These are phyloP conservation scores for Curvularia eragrostidis DNA, from an alignment of 2,329 filamentous ascomycete genomes.

Conservation along the genomic window DNA sequence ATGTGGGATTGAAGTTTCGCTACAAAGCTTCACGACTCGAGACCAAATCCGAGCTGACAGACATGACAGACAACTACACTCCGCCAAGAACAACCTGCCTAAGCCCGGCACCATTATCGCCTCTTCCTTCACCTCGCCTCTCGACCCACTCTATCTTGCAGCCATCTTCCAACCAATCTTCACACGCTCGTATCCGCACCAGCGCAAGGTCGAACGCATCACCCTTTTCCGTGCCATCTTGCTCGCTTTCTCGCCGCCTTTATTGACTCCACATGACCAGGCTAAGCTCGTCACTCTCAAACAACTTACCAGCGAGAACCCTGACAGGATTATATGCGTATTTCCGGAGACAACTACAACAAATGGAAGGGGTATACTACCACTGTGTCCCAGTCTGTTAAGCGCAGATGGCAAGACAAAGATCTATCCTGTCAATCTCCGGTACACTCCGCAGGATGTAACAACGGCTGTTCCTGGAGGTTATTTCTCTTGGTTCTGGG, in stretches of 20 bases:
- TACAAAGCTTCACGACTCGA: neutral
- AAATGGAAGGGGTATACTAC: constrained; percentile 88
- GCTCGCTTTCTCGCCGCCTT: constrained; percentile 71
- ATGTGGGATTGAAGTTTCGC: neutral
- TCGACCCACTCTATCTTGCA: constrained; percentile 92
- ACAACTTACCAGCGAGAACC: constrained; percentile 69
- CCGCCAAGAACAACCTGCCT: constrained; percentile 68
- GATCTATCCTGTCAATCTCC: constrained; percentile 89
- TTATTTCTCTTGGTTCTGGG: constrained; percentile 81
- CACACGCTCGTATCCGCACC: constrained; percentile 80
- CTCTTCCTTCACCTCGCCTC: constrained; percentile 87
- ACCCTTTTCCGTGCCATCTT: constrained; percentile 77
- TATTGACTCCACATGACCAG: constrained; percentile 41
- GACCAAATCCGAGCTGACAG: constrained; percentile 6
- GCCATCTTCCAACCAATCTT: constrained; percentile 97
- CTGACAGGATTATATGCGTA: constrained; percentile 77
- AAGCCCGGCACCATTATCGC: constrained; percentile 82
- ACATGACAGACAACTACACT: constrained; percentile 25
- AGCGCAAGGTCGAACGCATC: constrained; percentile 75
- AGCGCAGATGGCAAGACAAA: constrained; percentile 70
- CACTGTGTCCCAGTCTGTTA: constrained; percentile 79
- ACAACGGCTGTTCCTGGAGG: constrained; percentile 85
- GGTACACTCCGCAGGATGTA: constrained; percentile 87
- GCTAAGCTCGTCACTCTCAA: constrained; percentile 48
- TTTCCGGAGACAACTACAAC: constrained; percentile 96